Evolutionary conservation across 768 basidiomycete genomes (phyloP).

Genomic region (Phanerochaete sordida): DNA sequence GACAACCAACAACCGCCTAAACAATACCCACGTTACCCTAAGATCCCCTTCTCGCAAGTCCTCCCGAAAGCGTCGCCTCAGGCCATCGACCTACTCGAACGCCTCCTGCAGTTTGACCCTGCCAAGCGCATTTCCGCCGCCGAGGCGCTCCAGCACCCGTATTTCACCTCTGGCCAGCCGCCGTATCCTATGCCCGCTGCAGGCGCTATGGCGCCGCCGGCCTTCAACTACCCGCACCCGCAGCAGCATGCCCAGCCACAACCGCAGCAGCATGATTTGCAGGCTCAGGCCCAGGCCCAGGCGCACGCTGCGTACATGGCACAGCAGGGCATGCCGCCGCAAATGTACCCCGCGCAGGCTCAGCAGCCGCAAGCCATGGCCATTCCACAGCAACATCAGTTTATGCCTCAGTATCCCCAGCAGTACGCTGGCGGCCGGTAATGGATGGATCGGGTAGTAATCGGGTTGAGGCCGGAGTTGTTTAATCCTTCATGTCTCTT

Average conservation of each 20-base stretch:
- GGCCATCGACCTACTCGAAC: constrained; percentile 92
- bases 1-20: constrained; percentile 62
- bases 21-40: constrained; percentile 83
- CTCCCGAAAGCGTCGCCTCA: constrained; percentile 83
- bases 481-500: background rate
- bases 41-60: constrained; percentile 76
- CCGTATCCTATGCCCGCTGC: constrained; percentile 38
- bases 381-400: constrained; percentile 15
- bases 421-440: constrained; percentile 16
- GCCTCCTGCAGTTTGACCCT: constrained; percentile 94
- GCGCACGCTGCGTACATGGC: constrained; percentile 24
- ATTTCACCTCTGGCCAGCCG: constrained; percentile 62
- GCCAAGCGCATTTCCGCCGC: constrained; percentile 86
- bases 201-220: constrained; percentile 63
- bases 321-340: constrained; percentile 26
- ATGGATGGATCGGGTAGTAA: background rate
- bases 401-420: constrained; percentile 18
- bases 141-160: constrained; percentile 89
- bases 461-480: background rate
- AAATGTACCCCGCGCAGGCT: constrained; percentile 7
- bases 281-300: constrained; percentile 30
- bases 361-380: constrained; percentile 28
- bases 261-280: constrained; percentile 27
- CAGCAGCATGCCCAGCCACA: constrained; percentile 48
- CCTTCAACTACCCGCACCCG: constrained; percentile 67